Conservation (phyloP, 2,329 filamentous ascomycete genomes). For the Claviceps capensis region DNA sequence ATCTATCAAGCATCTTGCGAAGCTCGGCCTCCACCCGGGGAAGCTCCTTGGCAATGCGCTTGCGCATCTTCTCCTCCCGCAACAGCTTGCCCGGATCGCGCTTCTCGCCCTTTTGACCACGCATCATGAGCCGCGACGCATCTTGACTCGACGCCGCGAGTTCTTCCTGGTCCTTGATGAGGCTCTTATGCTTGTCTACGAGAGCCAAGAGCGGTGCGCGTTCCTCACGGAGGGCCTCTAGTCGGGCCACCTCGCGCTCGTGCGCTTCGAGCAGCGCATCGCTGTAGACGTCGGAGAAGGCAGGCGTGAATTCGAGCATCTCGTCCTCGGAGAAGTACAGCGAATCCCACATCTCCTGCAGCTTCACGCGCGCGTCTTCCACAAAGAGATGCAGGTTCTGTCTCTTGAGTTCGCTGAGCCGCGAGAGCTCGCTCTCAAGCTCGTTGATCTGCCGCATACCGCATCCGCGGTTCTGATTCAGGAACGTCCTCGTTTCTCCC, state of each 20-base stretch:
- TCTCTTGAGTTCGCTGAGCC: constrained; percentile 82
- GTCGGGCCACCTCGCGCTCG: constrained; percentile 73
- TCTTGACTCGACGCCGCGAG: constrained; percentile 87
- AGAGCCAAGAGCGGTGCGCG: constrained; percentile 71
- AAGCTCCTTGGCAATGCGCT: constrained; percentile 89
- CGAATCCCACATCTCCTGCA: constrained; percentile 91
- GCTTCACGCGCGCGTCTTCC: constrained; percentile 77
- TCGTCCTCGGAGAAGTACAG: constrained; percentile 95
- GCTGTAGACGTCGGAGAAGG: constrained; percentile 93
- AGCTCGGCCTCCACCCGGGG: constrained; percentile 85
- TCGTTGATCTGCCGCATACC: constrained; percentile 88
- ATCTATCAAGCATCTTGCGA: constrained; percentile 64
- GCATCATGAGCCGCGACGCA: constrained; percentile 80
- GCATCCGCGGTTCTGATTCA: constrained; percentile 78
- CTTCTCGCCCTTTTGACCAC: constrained; percentile 84
- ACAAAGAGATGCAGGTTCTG: constrained; percentile 94
- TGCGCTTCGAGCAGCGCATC: constrained; percentile 91
- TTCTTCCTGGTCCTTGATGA: constrained; percentile 78
- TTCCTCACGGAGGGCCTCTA: constrained; percentile 75
- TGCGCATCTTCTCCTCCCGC: constrained; percentile 96
- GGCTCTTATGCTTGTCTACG: constrained; percentile 68
- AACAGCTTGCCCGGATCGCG: constrained; percentile 89
- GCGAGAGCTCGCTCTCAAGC: constrained; percentile 77
- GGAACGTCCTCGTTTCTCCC: constrained; percentile 68
- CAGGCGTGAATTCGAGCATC: constrained; percentile 95